Evolutionary conservation across 495 filamentous ascomycete genomes (phyloP), one percentile per base, ranked within the genome.

Genomic region (Aspergillus conjunctus): DNA sequence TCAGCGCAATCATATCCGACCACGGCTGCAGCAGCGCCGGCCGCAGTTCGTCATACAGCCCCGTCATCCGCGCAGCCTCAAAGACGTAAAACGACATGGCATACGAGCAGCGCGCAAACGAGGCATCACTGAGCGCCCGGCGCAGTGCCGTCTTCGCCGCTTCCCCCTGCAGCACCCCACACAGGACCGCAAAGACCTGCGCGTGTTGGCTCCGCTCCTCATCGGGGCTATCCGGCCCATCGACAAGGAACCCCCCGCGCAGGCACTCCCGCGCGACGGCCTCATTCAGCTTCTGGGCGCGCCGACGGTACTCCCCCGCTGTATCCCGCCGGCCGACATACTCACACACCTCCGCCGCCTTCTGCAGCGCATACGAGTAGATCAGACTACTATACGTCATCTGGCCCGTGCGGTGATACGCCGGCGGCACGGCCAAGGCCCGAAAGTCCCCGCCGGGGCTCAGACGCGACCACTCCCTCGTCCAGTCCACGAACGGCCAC

Each of bases 401-500:
- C 8, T 41, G 51, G 7, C 64, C 66, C 0, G 58, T 57, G 6
- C 30, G 45, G 7, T 32, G 41, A 18, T 67, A 68, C 18, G 66
- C 54, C 18, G 54, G 66, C 1, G 70, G 68, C 17, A 69, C 61
- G 10, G 54, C 69, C 58, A 14, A 56, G 58, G 31, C 52, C 18
- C 21, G 50, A 56, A 65, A 72, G 22, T 60, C 60, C 17, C 55
- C 60, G 1, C 64, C 68, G 3, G 66, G 64, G 0, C 55, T 57
- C n/a, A 51, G 22, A 15, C 2, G 7, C 8, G 44, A 48, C 70
- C 70, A 73, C 12, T 63, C 55, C 1, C 37, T 10, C 1, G 65
- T 66, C 70, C 70, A 73, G 45, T 73, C 68, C n/a, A 69, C 60
- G 54, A 71, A 73, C 4, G 64, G 62, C 70, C 70, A 73, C 11